Percentiles rank a stretch among this genome's conserved stretches.
Conservation (phyloP, 768 basidiomycete species). For the Rhodotorula taiwanensis region DNA sequence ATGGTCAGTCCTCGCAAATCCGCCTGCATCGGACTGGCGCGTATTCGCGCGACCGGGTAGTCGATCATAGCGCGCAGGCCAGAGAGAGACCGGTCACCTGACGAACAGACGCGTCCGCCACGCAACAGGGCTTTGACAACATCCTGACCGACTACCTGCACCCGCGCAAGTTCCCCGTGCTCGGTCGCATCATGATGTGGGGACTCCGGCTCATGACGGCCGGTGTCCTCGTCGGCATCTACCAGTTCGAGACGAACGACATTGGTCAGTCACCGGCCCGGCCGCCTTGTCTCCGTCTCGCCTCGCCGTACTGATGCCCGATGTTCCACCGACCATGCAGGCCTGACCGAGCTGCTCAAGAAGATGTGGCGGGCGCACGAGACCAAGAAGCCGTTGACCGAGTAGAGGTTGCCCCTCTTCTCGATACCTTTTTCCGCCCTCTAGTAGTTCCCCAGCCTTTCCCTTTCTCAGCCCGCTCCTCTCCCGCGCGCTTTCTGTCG, state of each 20-base stretch:
- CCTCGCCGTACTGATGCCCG: conserved; percentile 20
- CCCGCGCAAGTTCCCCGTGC: conserved; percentile 79
- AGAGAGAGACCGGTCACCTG: too few relatives aligned
- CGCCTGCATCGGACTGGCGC: too few relatives aligned
- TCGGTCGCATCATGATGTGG: conserved; percentile 70
- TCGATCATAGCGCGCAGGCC: background rate
- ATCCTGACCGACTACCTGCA: conserved; percentile 84
- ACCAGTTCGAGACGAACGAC: conserved; percentile 98
- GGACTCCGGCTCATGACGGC: conserved; percentile 66
- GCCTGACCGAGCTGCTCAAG: conserved; percentile 75
- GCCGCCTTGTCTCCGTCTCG: too few relatives aligned
- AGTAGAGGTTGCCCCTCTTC: background rate
- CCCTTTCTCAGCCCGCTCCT: background rate
- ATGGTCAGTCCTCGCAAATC: conserved; percentile 56
- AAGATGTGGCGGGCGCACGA: conserved; percentile 58
- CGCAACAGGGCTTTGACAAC: conserved; percentile 64
- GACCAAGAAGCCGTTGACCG: background rate
- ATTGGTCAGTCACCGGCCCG: conserved; percentile 59
- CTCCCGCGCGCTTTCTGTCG: too few relatives aligned
- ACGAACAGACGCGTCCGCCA: too few relatives aligned
- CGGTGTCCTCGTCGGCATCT: conserved; percentile 78
- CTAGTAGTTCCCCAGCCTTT: too few relatives aligned
- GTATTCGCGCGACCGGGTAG: background rate
- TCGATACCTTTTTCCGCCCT: background rate
- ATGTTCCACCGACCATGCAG: conserved; percentile 48